Evolutionary conservation across 2,329 filamentous ascomycete species (phyloP).

Genomic region (Beauveria asiatica): DNA sequence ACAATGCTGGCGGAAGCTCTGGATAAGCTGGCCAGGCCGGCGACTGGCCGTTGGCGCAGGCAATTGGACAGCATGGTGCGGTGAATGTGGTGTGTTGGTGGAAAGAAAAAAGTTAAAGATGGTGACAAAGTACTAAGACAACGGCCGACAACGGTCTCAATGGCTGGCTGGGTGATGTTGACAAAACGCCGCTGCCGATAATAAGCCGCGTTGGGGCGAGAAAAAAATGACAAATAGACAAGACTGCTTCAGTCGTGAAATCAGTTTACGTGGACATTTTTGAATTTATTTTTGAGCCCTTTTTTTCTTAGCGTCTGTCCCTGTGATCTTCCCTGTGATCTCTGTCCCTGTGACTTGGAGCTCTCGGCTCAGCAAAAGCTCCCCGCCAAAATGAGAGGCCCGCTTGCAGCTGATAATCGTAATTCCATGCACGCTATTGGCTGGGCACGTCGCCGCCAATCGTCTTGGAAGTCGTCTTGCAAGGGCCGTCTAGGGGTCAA

Average conservation of each 20-base stretch:
- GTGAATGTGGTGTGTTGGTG: slow-evolving; percentile 10
- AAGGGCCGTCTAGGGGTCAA: no score
- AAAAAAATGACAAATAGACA: not conserved
- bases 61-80: slow-evolving; percentile 21
- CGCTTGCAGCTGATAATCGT: slow-evolving; percentile 7
- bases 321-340: slow-evolving; percentile 30
- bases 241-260: no score
- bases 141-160: slow-evolving; percentile 19
- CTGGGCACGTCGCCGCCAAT: not conserved
- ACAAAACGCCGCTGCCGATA: not conserved
- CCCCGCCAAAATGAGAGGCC: slow-evolving; percentile 4
- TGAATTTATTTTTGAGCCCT: slow-evolving; percentile 8
- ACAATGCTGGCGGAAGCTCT: slow-evolving; percentile 17
- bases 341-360: slow-evolving; percentile 9
- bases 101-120: slow-evolving; percentile 8
- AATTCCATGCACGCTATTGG: slow-evolving; percentile 6
- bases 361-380: not conserved
- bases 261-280: not conserved
- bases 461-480: not conserved
- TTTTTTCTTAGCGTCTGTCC: slow-evolving; percentile 19
- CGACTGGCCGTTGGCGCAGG: slow-evolving; percentile 19
- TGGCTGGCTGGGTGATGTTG: slow-evolving; percentile 12
- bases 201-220: not conserved
- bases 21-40: slow-evolving; percentile 17
- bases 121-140: slow-evolving; percentile 9